phyloP scores from a whole-genome alignment of 2,329 filamentous ascomycete species.

The Trichoderma sp. region DNA sequence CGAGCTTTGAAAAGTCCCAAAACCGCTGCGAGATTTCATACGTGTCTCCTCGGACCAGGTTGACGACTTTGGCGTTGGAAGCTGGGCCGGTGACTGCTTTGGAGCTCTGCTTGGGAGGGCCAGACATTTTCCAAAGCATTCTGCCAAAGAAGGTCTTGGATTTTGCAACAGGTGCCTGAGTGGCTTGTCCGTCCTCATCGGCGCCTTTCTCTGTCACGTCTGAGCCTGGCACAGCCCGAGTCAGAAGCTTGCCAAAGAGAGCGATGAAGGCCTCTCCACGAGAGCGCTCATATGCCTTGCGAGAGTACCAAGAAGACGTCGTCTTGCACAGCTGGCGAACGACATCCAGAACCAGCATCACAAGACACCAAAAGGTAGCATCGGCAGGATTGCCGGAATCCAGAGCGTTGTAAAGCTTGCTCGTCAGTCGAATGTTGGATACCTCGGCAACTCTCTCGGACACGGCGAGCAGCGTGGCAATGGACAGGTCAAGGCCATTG shows the following conservation, averaged over 20 bases:
- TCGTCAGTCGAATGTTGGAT: constrained; percentile 41
- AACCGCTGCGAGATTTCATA: constrained; percentile 83
- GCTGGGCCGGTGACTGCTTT: constrained; percentile 43
- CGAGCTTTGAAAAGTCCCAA: constrained; percentile 79
- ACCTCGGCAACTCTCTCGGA: constrained; percentile 46
- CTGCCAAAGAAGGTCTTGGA: constrained; percentile 12
- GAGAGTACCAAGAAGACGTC: constrained; percentile 70
- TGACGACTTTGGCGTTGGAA: constrained; percentile 88
- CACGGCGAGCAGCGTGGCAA: constrained; percentile 65
- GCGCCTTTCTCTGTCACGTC: constrained; percentile 41
- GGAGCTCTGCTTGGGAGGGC: constrained; percentile 25
- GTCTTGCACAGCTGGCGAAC: constrained; percentile 40
- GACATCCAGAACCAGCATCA: constrained; percentile 39
- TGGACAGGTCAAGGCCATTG: constrained; percentile 76
- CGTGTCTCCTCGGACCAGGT: constrained; percentile 78
- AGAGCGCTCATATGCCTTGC: constrained; percentile 80
- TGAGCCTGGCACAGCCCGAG: constrained; percentile 41
- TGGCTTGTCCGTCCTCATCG: constrained; percentile 11
- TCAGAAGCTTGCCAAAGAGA: constrained; percentile 41
- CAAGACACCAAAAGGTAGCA: constrained; percentile 40
- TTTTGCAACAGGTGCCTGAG: not conserved
- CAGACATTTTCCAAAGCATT: constrained; percentile 27
- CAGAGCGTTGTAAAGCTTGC: constrained; percentile 39
- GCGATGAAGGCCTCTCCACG: constrained; percentile 64
- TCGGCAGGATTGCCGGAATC: constrained; percentile 33